Evolutionary conservation across 805 yeast species (phyloP).

Genomic region (Cyberlindnera japonica): DNA sequence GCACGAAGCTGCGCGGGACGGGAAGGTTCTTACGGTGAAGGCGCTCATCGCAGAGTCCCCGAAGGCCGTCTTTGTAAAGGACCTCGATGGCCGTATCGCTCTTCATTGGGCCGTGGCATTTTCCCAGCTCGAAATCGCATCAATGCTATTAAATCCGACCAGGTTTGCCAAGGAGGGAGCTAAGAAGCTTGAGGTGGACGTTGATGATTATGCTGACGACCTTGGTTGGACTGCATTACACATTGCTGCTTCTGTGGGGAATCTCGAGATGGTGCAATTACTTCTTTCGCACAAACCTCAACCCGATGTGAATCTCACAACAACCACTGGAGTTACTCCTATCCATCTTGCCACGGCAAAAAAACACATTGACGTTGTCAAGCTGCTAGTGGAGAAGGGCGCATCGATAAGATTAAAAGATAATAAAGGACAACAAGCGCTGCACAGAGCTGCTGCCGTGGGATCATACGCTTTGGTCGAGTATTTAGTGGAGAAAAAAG

Average conservation of each 20-base stretch:
- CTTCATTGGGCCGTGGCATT: slow-evolving; percentile 86
- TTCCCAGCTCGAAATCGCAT: slow-evolving; percentile 49
- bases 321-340: slow-evolving; percentile 69
- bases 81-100: slow-evolving; percentile 75
- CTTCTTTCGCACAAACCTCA: slow-evolving; percentile 48
- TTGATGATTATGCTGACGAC: slow-evolving; percentile 66
- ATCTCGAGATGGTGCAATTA: slow-evolving; percentile 45
- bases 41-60: slow-evolving; percentile 45
- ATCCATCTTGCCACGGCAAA: slow-evolving; percentile 77
- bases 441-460: slow-evolving; percentile 80
- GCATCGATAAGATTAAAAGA: slow-evolving; percentile 69
- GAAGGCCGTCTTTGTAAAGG: slow-evolving; percentile 43
- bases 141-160: slow-evolving; percentile 38
- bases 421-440: slow-evolving; percentile 56
- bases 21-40: slow-evolving; percentile 48
- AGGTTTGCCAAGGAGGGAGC: slow-evolving; percentile 18
- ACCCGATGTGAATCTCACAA: slow-evolving; percentile 59
- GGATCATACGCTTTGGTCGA: slow-evolving; percentile 61
- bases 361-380: slow-evolving; percentile 51
- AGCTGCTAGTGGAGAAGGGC: slow-evolving; percentile 46
- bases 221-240: slow-evolving; percentile 90
- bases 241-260: slow-evolving; percentile 75
- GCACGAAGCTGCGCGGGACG: slow-evolving; percentile 67
- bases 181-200: slow-evolving; percentile 42
- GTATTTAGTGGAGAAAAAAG: slow-evolving; percentile 47